Evolutionary conservation across 371 early-diverging fungal genomes (phyloP).

Genomic region (Lichtheimia hyalospora): DNA sequence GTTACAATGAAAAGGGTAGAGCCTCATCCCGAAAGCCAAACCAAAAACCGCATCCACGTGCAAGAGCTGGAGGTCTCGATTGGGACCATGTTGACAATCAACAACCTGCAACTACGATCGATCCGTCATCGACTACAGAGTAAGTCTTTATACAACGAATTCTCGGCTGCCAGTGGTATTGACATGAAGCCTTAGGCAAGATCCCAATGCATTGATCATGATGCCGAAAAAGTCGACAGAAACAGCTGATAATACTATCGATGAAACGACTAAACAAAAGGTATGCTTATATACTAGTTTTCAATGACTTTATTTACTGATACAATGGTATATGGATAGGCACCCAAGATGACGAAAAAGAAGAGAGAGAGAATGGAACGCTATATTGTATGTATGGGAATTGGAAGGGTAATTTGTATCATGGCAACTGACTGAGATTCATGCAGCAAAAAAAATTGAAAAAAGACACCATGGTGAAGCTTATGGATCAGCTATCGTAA

Average conservation of each 20-base stretch:
- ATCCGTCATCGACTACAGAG: too few species aligned
- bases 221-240: constrained; percentile 22
- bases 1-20: constrained; percentile 61
- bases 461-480: constrained; percentile 84
- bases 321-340: background rate
- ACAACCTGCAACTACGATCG: background rate
- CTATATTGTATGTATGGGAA: constrained; percentile 65
- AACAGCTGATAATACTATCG: background rate
- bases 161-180: constrained; percentile 1
- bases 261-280: background rate
- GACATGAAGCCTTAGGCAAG: background rate
- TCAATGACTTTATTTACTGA: too few species aligned
- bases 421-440: too few species aligned
- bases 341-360: constrained; percentile 56
- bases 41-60: constrained; percentile 48
- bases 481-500: constrained; percentile 81
- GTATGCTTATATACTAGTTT: too few species aligned
- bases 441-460: constrained; percentile 86
- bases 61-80: constrained; percentile 52
- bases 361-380: constrained; percentile 82
- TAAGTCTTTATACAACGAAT: background rate
- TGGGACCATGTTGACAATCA: constrained; percentile 11
- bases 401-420: too few species aligned
- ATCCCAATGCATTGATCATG: constrained; percentile 45
- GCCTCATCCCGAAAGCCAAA: constrained; percentile 45